These are phyloP conservation scores for Sphenostylis stenocarpa DNA, from an alignment of 306 rosid genomes.

Conservation along the genomic window DNA sequence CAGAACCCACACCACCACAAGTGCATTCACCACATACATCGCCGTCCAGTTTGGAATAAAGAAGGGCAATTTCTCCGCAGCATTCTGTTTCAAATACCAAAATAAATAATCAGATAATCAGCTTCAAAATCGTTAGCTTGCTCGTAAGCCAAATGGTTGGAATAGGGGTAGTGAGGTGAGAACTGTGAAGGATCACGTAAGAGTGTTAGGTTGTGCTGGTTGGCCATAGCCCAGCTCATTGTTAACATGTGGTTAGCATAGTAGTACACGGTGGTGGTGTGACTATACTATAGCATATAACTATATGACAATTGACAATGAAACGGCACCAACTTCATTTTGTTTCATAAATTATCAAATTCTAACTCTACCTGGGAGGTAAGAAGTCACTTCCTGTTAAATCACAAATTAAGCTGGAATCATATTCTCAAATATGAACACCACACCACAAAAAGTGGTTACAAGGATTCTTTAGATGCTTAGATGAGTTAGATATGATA, in stretches of 20 bases:
- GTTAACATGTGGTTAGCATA: constrained; percentile 25
- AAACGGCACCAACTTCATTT: constrained; percentile 45
- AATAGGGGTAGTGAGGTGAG: background rate
- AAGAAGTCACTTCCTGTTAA: constrained; percentile 40
- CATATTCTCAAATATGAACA: constrained; percentile 23
- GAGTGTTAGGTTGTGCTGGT: background rate
- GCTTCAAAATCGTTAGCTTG: background rate
- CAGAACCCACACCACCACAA: constrained; percentile 74
- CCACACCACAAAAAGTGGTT: background rate
- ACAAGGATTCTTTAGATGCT: background rate
- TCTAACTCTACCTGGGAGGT: constrained; percentile 6
- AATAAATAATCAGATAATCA: background rate
- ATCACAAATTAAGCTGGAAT: constrained; percentile 36
- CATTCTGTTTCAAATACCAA: constrained; percentile 46
- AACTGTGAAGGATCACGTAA: constrained; percentile 23
- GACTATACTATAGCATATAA: constrained; percentile 28
- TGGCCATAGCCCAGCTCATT: constrained; percentile 27
- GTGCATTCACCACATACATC: constrained; percentile 61
- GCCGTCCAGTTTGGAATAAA: constrained; percentile 73
- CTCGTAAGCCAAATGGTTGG: background rate
- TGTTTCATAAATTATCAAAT: constrained; percentile 32
- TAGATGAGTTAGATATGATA: background rate
- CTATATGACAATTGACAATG: constrained; percentile 40
- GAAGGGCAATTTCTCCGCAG: constrained; percentile 69
- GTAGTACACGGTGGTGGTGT: background rate